Base-by-base conservation (phyloP, 2,329 filamentous ascomycete species). In the Diplodia corticola region DNA sequence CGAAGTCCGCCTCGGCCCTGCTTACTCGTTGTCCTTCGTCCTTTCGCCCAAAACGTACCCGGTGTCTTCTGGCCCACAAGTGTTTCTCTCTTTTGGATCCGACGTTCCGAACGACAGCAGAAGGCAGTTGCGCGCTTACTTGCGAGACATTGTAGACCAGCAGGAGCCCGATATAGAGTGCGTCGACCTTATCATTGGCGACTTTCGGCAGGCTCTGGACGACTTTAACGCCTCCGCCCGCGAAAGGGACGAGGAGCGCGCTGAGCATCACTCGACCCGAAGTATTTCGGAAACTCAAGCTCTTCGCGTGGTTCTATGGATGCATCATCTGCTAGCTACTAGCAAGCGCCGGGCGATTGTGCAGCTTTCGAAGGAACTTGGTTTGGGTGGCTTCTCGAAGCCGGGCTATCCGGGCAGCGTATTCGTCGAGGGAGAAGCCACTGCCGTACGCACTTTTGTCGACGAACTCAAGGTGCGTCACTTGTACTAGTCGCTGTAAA, bases 151-250 rank as follows among this genome's bases (percentile, higher is more conserved):
- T 33, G 44, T 59, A 7, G 46, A 54, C 2, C 24, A 35, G 20
- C 64, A 66, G 22, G 64, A 60, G 30, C 46, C 48, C 15, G 64
- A 55, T 1, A 61, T 61, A 33, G 54, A 66, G 24, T 61, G 64
- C 17, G 64, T 66, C 13, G 64, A 66, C n/a, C 55, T 61, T n/a
- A 61, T 66, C 22, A 48, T 66, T 26, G 46, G 54, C 12, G 64
- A 66, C 22, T 60, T 66, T 15, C 59, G 65, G 54, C 37, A 68
- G n/a, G 35, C 67, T 10, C 50, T 70, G 28, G 66, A 68, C 59
- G 65, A 60, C 26, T 30, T 65, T 15, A 67, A 55, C 28, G 44
- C 46, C 12, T 60, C 69, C 24, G 64, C 67, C 46, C 40, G 66
- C 24, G 63, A 67, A 9, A 9, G 28, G 5, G 37, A 37, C 35